Conservation (phyloP, 1,284 basidiomycete species). For the Psilocybe mexicana region DNA sequence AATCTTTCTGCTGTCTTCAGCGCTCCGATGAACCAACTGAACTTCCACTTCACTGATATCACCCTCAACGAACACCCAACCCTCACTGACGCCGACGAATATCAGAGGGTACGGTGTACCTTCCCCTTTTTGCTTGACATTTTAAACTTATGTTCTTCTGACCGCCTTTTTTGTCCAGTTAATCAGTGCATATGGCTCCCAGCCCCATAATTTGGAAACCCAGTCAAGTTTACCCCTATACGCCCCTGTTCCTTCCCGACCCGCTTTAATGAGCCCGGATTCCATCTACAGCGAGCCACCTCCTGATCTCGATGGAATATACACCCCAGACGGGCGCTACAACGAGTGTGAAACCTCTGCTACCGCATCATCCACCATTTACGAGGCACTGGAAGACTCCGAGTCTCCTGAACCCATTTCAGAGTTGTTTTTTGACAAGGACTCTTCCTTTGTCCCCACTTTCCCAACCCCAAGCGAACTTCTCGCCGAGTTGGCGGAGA, state of each 20-base stretch:
- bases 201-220: neutral
- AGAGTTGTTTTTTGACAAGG: neutral
- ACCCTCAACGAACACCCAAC: neutral
- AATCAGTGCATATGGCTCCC: neutral
- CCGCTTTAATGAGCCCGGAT: neutral
- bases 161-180: neutral
- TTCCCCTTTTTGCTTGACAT: too few relatives aligned
- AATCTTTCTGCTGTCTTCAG: neutral
- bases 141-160: neutral
- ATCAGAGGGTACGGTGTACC: too few relatives aligned
- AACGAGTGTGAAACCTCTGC: neutral
- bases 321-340: neutral
- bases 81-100: neutral
- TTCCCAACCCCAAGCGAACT: conserved; percentile 69
- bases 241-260: conserved; percentile 7
- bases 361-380: neutral
- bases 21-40: conserved; percentile 3
- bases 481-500: conserved; percentile 43
- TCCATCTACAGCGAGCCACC: neutral
- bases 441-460: conserved; percentile 32
- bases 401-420: neutral
- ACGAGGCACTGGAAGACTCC: neutral
- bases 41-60: conserved; percentile 3
- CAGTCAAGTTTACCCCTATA: conserved; percentile 5
- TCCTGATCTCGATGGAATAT: neutral